Base-by-base conservation (phyloP, 371 early-diverging fungal species). In the Mucor indicus region DNA sequence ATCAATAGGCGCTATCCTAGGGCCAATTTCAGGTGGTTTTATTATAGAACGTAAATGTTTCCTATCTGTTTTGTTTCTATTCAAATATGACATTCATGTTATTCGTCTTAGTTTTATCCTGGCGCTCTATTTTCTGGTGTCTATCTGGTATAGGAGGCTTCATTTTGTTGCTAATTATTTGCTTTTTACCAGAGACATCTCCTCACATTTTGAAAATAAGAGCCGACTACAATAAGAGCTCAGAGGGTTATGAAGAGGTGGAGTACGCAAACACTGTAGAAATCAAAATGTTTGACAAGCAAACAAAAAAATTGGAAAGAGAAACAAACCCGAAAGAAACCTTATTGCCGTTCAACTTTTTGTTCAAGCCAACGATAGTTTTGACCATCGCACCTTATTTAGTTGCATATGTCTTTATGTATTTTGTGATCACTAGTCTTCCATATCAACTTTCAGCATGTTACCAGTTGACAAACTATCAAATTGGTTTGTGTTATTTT, bases 91-190 rank as follows among this genome's bases (percentile, higher is more conserved):
- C n/a, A n/a, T n/a, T n/a, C n/a, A n/a, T n/a, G n/a, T n/a, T n/a
- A n/a, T n/a, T n/a, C n/a, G n/a, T n/a, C n/a, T n/a, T 75, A 57
- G 75, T 67, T 20, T 54, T 79, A 3, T 77, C 79, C 10, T 89
- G 89, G 89, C 62, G 78, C 10, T 76, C 69, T 51, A 82, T 83
- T 23, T 86, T 86, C 54, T 86, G 83, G 77, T 55, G 77, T 30
- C 60, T 86, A 49, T 60, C 84, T 1, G 72, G 64, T 15, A 63
- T 83, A 61, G 80, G 85, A 21, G 77, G 67, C 3, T 11, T 80
- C 1, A 67, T 81, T 19, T 59, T 82, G 15, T n/a, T 83, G 1
- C 53, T 84, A n/a, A 73, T 80, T 27, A 23, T 82, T 19, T 72
- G 85, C 45, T 75, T 79, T 32, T 48, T 88, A 44, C 86, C 88